These are phyloP conservation scores for Phytophthora multivora DNA, from an alignment of 352 stramenopile genomes.

Conservation along the genomic window DNA sequence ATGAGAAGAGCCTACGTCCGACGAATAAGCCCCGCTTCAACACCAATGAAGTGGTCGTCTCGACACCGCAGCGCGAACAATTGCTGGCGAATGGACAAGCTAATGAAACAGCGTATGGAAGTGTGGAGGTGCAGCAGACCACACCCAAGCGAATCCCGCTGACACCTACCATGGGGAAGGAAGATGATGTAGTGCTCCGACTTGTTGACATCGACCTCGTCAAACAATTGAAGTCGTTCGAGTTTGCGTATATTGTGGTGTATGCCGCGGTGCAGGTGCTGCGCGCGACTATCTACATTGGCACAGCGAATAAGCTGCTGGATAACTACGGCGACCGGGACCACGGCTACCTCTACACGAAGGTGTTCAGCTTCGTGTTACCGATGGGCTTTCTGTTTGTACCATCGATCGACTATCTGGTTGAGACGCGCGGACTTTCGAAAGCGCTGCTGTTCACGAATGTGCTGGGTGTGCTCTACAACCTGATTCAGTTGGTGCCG, in stretches of 20 bases:
- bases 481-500: constrained; percentile 70
- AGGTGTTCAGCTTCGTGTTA: constrained; percentile 87
- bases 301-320: constrained; percentile 84
- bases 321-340: constrained; percentile 82
- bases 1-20: constrained; percentile 56
- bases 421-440: constrained; percentile 70
- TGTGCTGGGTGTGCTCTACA: constrained; percentile 73
- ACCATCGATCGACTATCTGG: constrained; percentile 82
- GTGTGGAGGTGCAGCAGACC: constrained; percentile 24
- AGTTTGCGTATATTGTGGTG: constrained; percentile 78
- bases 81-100: constrained; percentile 30
- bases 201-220: constrained; percentile 62
- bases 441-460: constrained; percentile 81
- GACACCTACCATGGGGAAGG: constrained; percentile 11
- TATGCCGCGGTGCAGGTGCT: constrained; percentile 80
- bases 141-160: constrained; percentile 7
- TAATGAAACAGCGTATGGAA: constrained; percentile 32
- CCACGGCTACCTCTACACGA: constrained; percentile 75
- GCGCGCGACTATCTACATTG: constrained; percentile 84
- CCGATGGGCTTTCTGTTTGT: constrained; percentile 87
- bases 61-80: constrained; percentile 32
- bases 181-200: constrained; percentile 31
- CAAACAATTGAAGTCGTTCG: constrained; percentile 77
- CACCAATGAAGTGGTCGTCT: constrained; percentile 10
- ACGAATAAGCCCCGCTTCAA: constrained; percentile 23